Evolutionary conservation across 257 asterid species (phyloP).

Genomic region (Rauvolfia tetraphylla): DNA sequence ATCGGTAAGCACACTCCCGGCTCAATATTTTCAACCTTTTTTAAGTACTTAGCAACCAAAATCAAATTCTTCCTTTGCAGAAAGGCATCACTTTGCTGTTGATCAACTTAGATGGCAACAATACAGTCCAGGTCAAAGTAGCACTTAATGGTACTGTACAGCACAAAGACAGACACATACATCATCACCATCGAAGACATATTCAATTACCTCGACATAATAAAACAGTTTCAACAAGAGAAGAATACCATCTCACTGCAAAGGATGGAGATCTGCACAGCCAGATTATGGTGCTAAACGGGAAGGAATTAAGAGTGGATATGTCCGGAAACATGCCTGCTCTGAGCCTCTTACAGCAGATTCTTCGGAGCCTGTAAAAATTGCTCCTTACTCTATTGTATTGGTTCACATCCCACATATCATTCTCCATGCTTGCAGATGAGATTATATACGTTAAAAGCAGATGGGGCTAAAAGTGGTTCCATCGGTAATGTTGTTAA

Average conservation of each 20-base stretch:
- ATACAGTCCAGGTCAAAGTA: constrained; percentile 34
- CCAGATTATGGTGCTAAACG: constrained; percentile 65
- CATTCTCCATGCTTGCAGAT: constrained; percentile 55
- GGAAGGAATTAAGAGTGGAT: constrained; percentile 45
- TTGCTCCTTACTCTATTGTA: constrained; percentile 71
- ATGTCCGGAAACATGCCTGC: constrained; percentile 51
- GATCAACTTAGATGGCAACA: constrained; percentile 67
- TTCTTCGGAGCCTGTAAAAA: constrained; percentile 48
- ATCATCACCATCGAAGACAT: constrained; percentile 24
- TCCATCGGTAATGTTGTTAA: too few relatives aligned
- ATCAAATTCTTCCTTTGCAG: constrained; percentile 38
- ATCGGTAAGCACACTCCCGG: constrained; percentile 45
- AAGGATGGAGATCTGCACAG: constrained; percentile 66
- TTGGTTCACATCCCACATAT: constrained; percentile 64
- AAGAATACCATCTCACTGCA: constrained; percentile 85
- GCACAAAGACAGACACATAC: constrained; percentile 24
- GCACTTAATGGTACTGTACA: constrained; percentile 28
- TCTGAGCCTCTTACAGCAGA: constrained; percentile 42
- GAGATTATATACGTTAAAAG: constrained; percentile 13
- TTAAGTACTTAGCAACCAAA: not conserved
- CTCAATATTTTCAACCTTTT: not conserved
- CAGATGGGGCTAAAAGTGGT: too few relatives aligned
- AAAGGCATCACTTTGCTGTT: constrained; percentile 58
- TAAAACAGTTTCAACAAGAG: constrained; percentile 37
- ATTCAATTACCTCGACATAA: constrained; percentile 20